Evolutionary conservation across 805 yeast species (phyloP).

Genomic region (Saccharomycopsis guyanensis): DNA sequence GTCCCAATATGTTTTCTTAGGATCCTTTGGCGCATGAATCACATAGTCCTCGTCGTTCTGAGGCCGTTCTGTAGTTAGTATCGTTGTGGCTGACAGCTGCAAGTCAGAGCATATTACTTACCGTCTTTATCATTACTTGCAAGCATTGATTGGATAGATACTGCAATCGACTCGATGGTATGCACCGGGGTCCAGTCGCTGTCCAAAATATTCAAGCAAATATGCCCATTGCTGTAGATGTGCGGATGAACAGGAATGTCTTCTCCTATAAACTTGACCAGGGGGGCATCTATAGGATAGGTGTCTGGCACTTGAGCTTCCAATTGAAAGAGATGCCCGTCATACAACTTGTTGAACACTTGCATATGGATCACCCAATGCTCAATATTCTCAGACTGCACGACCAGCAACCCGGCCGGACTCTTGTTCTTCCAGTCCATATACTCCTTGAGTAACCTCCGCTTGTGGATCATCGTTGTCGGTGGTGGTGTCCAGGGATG

Average conservation of each 20-base stretch:
- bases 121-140: conserved; percentile 36
- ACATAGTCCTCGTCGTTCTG: conserved; percentile 47
- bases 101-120: conserved; percentile 2
- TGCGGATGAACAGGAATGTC: conserved; percentile 67
- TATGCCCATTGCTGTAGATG: conserved; percentile 68
- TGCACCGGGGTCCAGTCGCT: conserved; percentile 54
- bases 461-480: conserved; percentile 4
- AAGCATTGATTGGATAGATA: conserved; percentile 63
- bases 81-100: not conserved
- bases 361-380: conserved; percentile 6
- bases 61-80: conserved; percentile 37
- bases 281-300: conserved; percentile 56
- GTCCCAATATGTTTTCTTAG: conserved; percentile 39
- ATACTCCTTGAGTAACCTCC: conserved; percentile 12
- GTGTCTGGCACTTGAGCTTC: conserved; percentile 35
- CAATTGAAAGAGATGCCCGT: conserved; percentile 30
- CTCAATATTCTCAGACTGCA: not conserved
- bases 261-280: conserved; percentile 40
- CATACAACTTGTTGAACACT: not conserved
- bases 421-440: not conserved
- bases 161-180: conserved; percentile 34
- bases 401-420: conserved; percentile 7
- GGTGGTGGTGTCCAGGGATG: too few relatives aligned
- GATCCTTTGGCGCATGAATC: conserved; percentile 48
- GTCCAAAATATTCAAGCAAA: conserved; percentile 62